Evolutionary conservation across 257 asterid species (phyloP), one percentile per base, ranked within the genome.

Genomic region (Capsicum rhomboideum): DNA sequence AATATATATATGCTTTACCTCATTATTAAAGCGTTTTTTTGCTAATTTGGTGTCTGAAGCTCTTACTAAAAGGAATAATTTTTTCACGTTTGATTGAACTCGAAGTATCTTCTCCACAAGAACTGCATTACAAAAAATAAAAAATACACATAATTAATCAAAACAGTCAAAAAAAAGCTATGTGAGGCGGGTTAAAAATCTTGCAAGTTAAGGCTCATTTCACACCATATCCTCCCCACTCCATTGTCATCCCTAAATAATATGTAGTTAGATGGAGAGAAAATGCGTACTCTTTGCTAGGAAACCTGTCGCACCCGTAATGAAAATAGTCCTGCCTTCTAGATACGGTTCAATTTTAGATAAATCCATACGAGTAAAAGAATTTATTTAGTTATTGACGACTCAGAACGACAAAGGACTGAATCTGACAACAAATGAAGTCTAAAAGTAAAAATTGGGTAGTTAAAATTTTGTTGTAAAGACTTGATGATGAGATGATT

Each of bases 261-360:
- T 2, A 46, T 10, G 52, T 9, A 14, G 11, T 2, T 0, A 8
- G 12, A 55, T 1, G 46, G 64, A 75, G 23, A 21, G 54, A 59
- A 20, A 14, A 21, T 10, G 3, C 4, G 10, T 40, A 89, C 93
- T 52, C 85, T 92, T 92, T 26, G 92, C 95, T 0, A 90, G 88
- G 78, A 90, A 92, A 34, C 95, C 95, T 53, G 92, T 88, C 59
- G 92, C 89, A 34, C 95, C 95, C 1, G 93, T 92, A 78, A 92
- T 87, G 59, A 92, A 86, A 84, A 92, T 86, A 31, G 93, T 86
- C 86, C 86, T 90, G 72, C 89, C 91, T 74, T 89, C 89, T 59
- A 90, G 87, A 81, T 82, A 80, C 10, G 85, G 86, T 78, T 84
- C 6, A 82, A 84, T 86, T 8, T 79, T 37, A 79, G 17, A 78